Percentiles rank a stretch among this genome's conserved stretches.
phyloP scores from a whole-genome alignment of 495 filamentous ascomycete genomes.

The Collariella sp. region DNA sequence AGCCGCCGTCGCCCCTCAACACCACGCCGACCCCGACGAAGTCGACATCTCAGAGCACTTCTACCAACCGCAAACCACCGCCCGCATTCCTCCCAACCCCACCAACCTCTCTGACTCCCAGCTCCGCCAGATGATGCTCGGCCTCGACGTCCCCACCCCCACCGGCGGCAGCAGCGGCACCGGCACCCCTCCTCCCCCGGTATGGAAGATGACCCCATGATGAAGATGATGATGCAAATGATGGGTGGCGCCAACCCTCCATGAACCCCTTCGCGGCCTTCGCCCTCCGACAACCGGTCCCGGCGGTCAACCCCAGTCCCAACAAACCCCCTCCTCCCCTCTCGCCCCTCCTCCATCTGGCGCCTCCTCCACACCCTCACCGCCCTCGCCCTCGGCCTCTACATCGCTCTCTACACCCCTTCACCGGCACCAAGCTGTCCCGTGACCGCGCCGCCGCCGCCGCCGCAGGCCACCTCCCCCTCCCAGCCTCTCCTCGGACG shows the following conservation, averaged over 20 bases:
- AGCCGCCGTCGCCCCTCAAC: slow-evolving; percentile 5
- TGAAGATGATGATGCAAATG: slow-evolving; percentile 30
- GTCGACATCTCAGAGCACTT: slow-evolving; percentile 60
- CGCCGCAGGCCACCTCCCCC: background rate
- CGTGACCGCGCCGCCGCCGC: slow-evolving; percentile 23
- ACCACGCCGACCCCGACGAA: slow-evolving; percentile 58
- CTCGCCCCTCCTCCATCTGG: slow-evolving; percentile 53
- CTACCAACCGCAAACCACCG: slow-evolving; percentile 39
- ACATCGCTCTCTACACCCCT: slow-evolving; percentile 57
- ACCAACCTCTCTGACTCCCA: slow-evolving; percentile 29
- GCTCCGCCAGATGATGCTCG: slow-evolving; percentile 41
- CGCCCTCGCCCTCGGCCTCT: slow-evolving; percentile 60
- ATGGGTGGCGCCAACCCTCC: slow-evolving; percentile 23
- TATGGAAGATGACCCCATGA: slow-evolving; percentile 26
- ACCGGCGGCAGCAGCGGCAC: slow-evolving; percentile 13
- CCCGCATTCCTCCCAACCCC: slow-evolving; percentile 10
- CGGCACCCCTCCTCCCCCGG: background rate
- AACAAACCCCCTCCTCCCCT: slow-evolving; percentile 23
- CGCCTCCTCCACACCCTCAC: slow-evolving; percentile 67
- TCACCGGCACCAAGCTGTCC: slow-evolving; percentile 49
- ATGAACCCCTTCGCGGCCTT: slow-evolving; percentile 32
- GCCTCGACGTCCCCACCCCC: slow-evolving; percentile 27
- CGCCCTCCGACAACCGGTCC: slow-evolving; percentile 14
- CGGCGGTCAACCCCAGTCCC: slow-evolving; percentile 5
- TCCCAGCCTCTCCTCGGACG: no score